Base-by-base conservation (phyloP, 1,139 yeast species). In the Sugiyamaella paludigena region DNA sequence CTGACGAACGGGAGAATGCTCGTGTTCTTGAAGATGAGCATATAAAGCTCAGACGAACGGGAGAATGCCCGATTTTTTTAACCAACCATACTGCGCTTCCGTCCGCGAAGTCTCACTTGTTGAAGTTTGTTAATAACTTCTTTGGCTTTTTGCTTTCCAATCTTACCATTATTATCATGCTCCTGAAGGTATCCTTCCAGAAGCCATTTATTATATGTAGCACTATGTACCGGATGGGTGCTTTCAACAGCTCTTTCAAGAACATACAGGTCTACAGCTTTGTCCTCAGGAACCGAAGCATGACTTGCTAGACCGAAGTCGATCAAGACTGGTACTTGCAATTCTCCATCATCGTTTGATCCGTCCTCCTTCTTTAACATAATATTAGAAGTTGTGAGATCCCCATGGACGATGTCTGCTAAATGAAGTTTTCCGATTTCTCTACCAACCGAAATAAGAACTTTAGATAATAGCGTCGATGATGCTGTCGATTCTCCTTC, bases 31-130 rank as follows among this genome's bases (percentile, higher is more conserved):
- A n/a, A n/a, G n/a, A n/a, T n/a, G n/a, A n/a, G n/a, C n/a, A n/a
- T n/a, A n/a, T n/a, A n/a, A n/a, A n/a, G n/a, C n/a, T n/a, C n/a
- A n/a, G n/a, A n/a, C n/a, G n/a, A n/a, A n/a, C n/a, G n/a, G n/a
- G n/a, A n/a, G n/a, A n/a, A n/a, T n/a, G n/a, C 24, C 24, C 24
- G 3, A 4, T 19, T 3, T 5, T 19, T 19, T 58, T 61, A 86
- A 10, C 98, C 98, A 45, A 91, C 72, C 96, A 91, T 87, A 56
- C 95, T 85, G 67, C 98, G 78, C 76, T 92, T 92, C 58, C 99
- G 77, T 1, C 99, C 99, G 63, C 98, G 79, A 70, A 85, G 68
- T 59, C 98, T 74, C 1, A 92, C 98, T 45, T 86, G 95, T 48
- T 83, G 87, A 48, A 92, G 76, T 62, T 91, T 77, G 49, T 73